Evolutionary conservation across 495 filamentous ascomycete species (phyloP).

Genomic region (Tuber aestivum): DNA sequence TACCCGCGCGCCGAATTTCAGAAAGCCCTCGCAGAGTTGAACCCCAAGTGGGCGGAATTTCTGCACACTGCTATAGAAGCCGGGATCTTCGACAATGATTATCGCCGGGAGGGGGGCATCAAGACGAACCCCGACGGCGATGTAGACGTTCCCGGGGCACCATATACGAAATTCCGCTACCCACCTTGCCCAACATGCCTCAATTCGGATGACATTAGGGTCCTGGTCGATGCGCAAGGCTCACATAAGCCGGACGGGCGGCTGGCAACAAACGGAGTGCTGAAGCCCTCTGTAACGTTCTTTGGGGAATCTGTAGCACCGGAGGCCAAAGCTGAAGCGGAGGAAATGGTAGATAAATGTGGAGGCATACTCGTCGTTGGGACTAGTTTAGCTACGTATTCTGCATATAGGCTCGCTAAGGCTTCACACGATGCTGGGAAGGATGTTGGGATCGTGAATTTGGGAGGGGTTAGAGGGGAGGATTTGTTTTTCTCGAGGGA

Average conservation of each 20-base stretch:
- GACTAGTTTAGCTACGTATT: conserved; percentile 88
- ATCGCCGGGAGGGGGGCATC: conserved; percentile 62
- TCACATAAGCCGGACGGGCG: conserved; percentile 46
- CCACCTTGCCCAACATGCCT: conserved; percentile 82
- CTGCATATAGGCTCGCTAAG: conserved; percentile 84
- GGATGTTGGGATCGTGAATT: conserved; percentile 77
- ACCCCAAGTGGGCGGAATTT: conserved; percentile 80
- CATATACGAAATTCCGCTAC: conserved; percentile 85
- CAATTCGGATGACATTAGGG: conserved; percentile 54
- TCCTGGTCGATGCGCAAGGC: conserved; percentile 73
- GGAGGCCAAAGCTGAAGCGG: conserved; percentile 65
- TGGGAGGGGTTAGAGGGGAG: conserved; percentile 78
- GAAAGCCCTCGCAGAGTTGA: conserved; percentile 64
- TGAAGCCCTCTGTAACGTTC: conserved; percentile 91
- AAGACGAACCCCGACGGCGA: conserved; percentile 92
- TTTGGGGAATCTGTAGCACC: conserved; percentile 81
- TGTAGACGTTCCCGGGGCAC: conserved; percentile 79
- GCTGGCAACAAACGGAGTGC: conserved; percentile 43
- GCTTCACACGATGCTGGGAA: conserved; percentile 72
- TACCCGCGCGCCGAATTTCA: conserved; percentile 70
- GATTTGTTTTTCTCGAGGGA: conserved; percentile 56
- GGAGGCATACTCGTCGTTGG: conserved; percentile 71
- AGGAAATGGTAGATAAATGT: conserved; percentile 69
- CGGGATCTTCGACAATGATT: conserved; percentile 70
- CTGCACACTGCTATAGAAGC: conserved; percentile 61